Percentiles rank a stretch among this genome's conserved stretches.
Conservation (phyloP, 345 rosid genomes). For the Ailanthus altissimus region DNA sequence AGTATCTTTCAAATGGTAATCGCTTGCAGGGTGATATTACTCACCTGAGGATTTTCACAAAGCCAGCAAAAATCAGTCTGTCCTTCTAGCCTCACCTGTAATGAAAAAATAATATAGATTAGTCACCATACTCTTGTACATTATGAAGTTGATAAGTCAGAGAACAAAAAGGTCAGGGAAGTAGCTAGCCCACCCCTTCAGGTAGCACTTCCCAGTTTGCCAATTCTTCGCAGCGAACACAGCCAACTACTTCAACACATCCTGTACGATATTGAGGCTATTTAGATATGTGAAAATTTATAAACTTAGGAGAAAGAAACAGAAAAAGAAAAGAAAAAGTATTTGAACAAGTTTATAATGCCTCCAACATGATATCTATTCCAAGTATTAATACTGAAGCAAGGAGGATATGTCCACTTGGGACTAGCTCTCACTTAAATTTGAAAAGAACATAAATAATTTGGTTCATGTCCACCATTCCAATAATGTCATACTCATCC, state of each 20-base stretch:
- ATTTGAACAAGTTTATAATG: neutral
- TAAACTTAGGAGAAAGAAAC: neutral
- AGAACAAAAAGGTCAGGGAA: conserved; percentile 3
- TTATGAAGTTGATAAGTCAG: neutral
- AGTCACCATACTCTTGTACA: neutral
- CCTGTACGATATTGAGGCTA: conserved; percentile 31
- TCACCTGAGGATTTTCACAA: conserved; percentile 86
- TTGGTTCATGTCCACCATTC: neutral
- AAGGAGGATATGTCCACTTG: neutral
- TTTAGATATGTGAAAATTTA: neutral
- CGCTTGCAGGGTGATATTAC: conserved; percentile 10
- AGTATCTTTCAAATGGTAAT: neutral
- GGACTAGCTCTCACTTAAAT: neutral
- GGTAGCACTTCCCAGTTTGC: conserved; percentile 58
- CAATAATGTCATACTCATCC: neutral
- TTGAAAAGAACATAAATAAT: neutral
- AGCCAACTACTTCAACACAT: conserved; percentile 68
- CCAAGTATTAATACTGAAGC: neutral
- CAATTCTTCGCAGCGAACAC: conserved; percentile 55
- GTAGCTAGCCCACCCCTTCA: conserved; percentile 47
- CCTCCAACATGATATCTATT: neutral
- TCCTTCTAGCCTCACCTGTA: conserved; percentile 88
- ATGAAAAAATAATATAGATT: conserved; percentile 11
- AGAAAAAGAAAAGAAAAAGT: neutral
- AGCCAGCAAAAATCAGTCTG: conserved; percentile 91